phyloP scores from a whole-genome alignment of 2,329 filamentous ascomycete genomes.

The Pyricularia sp. region DNA sequence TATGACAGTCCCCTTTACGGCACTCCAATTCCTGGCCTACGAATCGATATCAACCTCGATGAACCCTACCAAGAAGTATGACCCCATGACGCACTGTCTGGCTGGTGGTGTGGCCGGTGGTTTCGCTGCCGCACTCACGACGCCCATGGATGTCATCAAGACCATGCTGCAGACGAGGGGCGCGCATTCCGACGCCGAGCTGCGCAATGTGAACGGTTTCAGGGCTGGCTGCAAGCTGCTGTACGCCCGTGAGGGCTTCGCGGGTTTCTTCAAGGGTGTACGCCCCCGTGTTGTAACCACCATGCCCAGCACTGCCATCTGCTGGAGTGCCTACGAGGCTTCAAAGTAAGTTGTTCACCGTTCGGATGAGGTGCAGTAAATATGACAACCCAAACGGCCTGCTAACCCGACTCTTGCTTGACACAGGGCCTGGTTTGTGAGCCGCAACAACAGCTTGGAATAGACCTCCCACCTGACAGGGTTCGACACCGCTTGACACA shows the following conservation, averaged over 20 bases:
- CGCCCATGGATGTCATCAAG: slow-evolving; percentile 96
- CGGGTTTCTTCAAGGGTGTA: slow-evolving; percentile 88
- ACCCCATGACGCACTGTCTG: slow-evolving; percentile 86
- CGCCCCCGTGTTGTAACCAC: slow-evolving; percentile 87
- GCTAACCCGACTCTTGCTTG: background rate
- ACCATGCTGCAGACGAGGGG: slow-evolving; percentile 92
- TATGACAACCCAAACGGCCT: background rate
- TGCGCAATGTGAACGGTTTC: slow-evolving; percentile 78
- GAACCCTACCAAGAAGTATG: slow-evolving; percentile 79
- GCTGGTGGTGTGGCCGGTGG: slow-evolving; percentile 90
- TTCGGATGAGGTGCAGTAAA: background rate
- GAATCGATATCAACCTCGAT: slow-evolving; percentile 91
- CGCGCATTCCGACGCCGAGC: slow-evolving; percentile 65
- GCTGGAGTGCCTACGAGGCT: slow-evolving; percentile 75
- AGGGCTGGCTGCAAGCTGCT: slow-evolving; percentile 71
- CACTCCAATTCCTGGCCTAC: slow-evolving; percentile 94
- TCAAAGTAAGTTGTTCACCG: slow-evolving; percentile 45
- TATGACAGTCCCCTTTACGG: slow-evolving; percentile 98
- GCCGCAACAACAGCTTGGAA: slow-evolving; percentile 9
- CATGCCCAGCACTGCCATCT: slow-evolving; percentile 99
- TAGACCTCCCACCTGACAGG: background rate
- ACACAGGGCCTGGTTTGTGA: slow-evolving; percentile 44
- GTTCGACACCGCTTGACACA: background rate
- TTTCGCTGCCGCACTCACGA: slow-evolving; percentile 86
- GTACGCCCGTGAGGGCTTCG: slow-evolving; percentile 71